Evolutionary conservation across 768 basidiomycete genomes (phyloP), one percentile per base, ranked within the genome.

Genomic region (Galerina marginata): DNA sequence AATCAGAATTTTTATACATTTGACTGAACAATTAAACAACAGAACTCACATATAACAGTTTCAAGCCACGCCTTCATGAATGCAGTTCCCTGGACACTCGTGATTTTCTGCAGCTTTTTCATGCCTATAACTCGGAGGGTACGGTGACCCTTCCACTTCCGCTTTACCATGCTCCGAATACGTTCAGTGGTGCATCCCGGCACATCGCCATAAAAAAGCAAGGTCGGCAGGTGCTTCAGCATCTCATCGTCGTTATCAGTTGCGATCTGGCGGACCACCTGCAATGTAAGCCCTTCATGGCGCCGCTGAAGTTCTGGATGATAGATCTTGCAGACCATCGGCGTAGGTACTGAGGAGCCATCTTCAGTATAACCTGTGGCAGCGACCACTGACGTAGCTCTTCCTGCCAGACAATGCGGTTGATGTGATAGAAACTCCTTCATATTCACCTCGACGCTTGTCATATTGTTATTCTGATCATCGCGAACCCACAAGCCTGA

Each of bases 31-130:
- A 52, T 36, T 26, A 14, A 9, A 11, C 50, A 54, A 50, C 14
- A 25, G 37, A 10, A 55, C 52, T 49, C 48, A 64, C 63, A 64
- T 33, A 29, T 29, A 4, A 61, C 42, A 25, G 45, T 46, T 11
- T 60, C 63, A 36, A 64, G 53, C 63, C 59, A 64, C 1, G 59
- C 55, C 14, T 50, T 37, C 5, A 60, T 36, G 25, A 60, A 64
- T 11, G 36, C n/a, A 9, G 43, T 38, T 3, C 59, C 63, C 2
- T 10, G 15, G 4, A 61, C 9, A 1, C 26, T 40, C 2, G 59
- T 64, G 6, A 64, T 9, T 37, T 55, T 50, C 14, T 45, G 15
- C 4, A 62, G 47, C 37, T 51, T 52, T 15, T 57, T 52, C 51
- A 59, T 23, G 4, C n/a, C 52, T 15, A 61, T 54, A 15, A 61